Conservation (phyloP, 805 yeast genomes). For the Kluyveromyces aestuarii region DNA sequence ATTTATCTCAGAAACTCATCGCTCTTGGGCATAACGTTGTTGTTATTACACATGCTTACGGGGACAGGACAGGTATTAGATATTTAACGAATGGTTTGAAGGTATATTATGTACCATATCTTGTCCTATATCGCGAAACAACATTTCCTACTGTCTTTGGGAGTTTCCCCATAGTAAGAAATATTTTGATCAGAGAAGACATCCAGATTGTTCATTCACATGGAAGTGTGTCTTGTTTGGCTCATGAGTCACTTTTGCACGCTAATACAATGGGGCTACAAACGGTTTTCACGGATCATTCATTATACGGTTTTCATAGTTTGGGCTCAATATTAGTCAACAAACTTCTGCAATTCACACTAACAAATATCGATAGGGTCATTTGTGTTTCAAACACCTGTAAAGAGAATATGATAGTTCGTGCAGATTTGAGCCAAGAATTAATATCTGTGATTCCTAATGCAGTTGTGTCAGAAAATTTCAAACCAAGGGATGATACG, state of each 20-base stretch:
- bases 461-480: slow-evolving; percentile 83
- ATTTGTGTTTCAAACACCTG: slow-evolving; percentile 97
- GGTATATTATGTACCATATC: slow-evolving; percentile 82
- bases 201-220: slow-evolving; percentile 93
- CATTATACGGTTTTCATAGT: slow-evolving; percentile 88
- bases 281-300: slow-evolving; percentile 93
- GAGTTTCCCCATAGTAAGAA: slow-evolving; percentile 75
- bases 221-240: slow-evolving; percentile 77
- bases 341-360: slow-evolving; percentile 71
- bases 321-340: slow-evolving; percentile 78
- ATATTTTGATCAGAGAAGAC: slow-evolving; percentile 74
- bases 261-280: slow-evolving; percentile 86
- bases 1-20: slow-evolving; percentile 74
- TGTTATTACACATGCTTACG: slow-evolving; percentile 83
- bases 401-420: slow-evolving; percentile 85
- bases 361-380: slow-evolving; percentile 82
- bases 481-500: slow-evolving; percentile 37
- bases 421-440: slow-evolving; percentile 75
- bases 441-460: slow-evolving; percentile 88
- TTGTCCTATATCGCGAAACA: slow-evolving; percentile 72
- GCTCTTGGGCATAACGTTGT: slow-evolving; percentile 78
- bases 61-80: slow-evolving; percentile 73
- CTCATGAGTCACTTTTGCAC: slow-evolving; percentile 88
- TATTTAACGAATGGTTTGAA: slow-evolving; percentile 82
- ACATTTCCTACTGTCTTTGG: slow-evolving; percentile 86